Evolutionary conservation across 495 filamentous ascomycete species (phyloP), one percentile per base, ranked within the genome.

Genomic region (Hypomontagnella submonticulosa): DNA sequence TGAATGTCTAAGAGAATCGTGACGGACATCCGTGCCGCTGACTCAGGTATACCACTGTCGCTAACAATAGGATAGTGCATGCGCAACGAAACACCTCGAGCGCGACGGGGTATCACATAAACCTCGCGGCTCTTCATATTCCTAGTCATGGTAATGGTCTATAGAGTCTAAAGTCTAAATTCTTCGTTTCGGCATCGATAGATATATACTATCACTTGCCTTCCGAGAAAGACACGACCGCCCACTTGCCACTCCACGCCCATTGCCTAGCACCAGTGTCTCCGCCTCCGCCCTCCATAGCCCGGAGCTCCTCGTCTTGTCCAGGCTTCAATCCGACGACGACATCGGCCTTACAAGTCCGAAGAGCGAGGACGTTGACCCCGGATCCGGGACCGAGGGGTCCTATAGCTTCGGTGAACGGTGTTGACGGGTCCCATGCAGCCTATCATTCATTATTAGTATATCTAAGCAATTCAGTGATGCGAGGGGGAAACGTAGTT

Each of bases 211-310:
- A 49, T 69, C 55, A 79, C 16, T 71, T 71, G 4, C 81, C 79
- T 38, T 75, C 62, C 7, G 83, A 96, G 69, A 97, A 96, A 16
- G 92, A 93, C 10, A 95, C 88, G 33, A 98, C 92, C 2, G 94
- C 95, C 92, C 92, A 98, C 77, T 97, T 98, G 7, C 95, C 95
- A 73, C 85, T 91, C 94, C 93, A 98, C 0, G 93, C 95, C 95
- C 95, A 99, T 75, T 94, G 93, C 61, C 95, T 84, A 15, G 86
- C 83, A 12, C 89, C 88, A 10, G 79, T 82, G 59, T 90, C 87
- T 5, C 84, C 89, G 7, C 87, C 89, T 1, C 89, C 92, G 11
- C 82, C 87, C 42, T 91, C 88, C 66, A 74, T 83, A 4, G 80
- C 79, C 62, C 84, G 86, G 43, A 99, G 77, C 73, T 85, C 83